phyloP scores from a whole-genome alignment of 2,329 filamentous ascomycete genomes.

The Alternaria viburni region DNA sequence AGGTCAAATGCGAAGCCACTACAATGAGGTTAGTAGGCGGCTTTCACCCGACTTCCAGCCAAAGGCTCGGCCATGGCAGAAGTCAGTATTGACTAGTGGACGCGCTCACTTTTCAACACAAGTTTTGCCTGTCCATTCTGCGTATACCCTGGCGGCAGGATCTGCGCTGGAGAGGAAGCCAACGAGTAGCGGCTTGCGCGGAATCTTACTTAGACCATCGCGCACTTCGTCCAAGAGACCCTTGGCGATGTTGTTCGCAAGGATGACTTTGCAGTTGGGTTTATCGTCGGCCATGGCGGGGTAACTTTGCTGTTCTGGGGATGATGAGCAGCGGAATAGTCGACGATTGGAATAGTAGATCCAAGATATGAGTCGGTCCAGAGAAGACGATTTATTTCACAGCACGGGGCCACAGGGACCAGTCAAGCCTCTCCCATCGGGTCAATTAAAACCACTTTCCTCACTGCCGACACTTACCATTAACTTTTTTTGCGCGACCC shows the following conservation, averaged over 20 bases:
- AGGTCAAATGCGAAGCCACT: constrained; percentile 92
- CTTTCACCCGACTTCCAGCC: not conserved
- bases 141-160: constrained; percentile 89
- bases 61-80: not conserved
- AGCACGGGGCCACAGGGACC: not conserved
- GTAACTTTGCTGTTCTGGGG: constrained; percentile 13
- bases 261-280: constrained; percentile 84
- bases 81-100: not conserved
- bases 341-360: not conserved
- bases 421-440: not conserved
- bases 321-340: not conserved
- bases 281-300: constrained; percentile 47
- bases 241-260: constrained; percentile 87
- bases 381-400: not conserved
- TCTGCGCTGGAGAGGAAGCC: constrained; percentile 93
- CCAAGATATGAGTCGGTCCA: not conserved
- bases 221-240: constrained; percentile 78
- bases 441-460: not conserved
- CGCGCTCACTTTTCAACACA: constrained; percentile 86
- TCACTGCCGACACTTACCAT: constrained; percentile 2
- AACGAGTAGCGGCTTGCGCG: constrained; percentile 77
- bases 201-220: constrained; percentile 73
- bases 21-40: constrained; percentile 4
- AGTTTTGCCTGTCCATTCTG: constrained; percentile 96
- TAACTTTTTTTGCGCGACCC: constrained; percentile 16